Evolutionary conservation across 116 monocot species (phyloP).

Genomic region (Posidonia oceanica): DNA sequence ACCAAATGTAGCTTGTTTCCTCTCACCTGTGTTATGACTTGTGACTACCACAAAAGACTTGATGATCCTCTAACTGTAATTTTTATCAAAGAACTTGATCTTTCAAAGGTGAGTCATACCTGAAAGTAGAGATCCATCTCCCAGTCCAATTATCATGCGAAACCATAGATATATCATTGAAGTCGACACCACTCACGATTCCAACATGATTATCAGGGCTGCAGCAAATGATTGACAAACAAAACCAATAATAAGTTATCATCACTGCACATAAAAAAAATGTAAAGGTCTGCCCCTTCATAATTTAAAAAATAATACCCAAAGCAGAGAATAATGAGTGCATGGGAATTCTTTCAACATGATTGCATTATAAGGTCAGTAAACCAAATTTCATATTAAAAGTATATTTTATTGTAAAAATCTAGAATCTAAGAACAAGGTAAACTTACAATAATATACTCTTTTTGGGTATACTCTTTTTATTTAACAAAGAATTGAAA

Average conservation of each 20-base stretch:
- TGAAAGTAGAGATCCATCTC: slow-evolving; percentile 60
- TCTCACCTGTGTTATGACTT: too few species aligned
- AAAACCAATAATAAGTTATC: not conserved
- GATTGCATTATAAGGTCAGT: too few species aligned
- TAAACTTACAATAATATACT: too few species aligned
- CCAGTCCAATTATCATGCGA: slow-evolving; percentile 41
- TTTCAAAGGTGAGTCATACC: slow-evolving; percentile 23
- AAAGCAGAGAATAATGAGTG: too few species aligned
- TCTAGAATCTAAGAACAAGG: too few species aligned
- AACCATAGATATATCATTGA: not conserved
- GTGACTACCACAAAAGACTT: not conserved
- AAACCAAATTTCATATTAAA: too few species aligned
- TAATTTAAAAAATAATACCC: too few species aligned
- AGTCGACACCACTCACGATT: not conserved
- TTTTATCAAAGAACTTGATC: not conserved
- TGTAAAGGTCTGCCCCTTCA: not conserved
- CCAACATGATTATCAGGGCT: slow-evolving; percentile 4
- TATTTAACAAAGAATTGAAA: too few species aligned
- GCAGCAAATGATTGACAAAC: not conserved
- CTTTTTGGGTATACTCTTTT: too few species aligned
- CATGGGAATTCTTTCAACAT: too few species aligned
- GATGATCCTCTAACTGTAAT: not conserved
- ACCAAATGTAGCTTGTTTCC: too few species aligned
- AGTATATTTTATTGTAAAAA: too few species aligned
- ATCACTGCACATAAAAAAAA: not conserved